Percentiles rank a stretch among this genome's conserved stretches.
Evolutionary conservation across 129 eudicot species (phyloP).

Genomic region (Dittrichia graveolens): DNA sequence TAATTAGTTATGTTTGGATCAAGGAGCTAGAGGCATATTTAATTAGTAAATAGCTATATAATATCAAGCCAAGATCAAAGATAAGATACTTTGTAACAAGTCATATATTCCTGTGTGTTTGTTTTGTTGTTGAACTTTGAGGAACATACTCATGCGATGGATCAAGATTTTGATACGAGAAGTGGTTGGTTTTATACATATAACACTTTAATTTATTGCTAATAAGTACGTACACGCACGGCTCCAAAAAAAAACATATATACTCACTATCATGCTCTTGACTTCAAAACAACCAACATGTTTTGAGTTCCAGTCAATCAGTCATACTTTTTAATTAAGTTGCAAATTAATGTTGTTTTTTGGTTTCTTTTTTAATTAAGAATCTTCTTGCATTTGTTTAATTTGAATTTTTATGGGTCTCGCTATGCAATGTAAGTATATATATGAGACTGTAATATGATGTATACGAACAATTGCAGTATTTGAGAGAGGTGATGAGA

Average conservation of each 20-base stretch:
- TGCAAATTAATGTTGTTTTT: neutral
- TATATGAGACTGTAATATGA: too few relatives aligned
- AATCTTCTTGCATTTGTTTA: neutral
- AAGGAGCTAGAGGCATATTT: constrained; percentile 17
- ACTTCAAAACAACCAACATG: neutral
- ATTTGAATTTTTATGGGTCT: too few relatives aligned
- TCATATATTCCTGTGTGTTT: constrained; percentile 37
- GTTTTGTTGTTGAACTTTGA: constrained; percentile 27
- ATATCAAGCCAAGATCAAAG: constrained; percentile 32
- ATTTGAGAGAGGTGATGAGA: too few relatives aligned
- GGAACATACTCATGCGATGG: constrained; percentile 34
- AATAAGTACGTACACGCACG: constrained; percentile 31
- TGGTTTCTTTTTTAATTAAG: neutral
- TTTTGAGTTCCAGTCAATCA: neutral
- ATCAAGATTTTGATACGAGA: constrained; percentile 37
- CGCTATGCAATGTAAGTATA: too few relatives aligned
- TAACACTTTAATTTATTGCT: constrained; percentile 15
- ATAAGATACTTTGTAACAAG: constrained; percentile 27
- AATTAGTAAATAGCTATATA: constrained; percentile 13
- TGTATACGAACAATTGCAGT: too few relatives aligned
- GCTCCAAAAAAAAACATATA: constrained; percentile 24
- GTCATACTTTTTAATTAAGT: neutral
- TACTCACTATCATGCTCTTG: constrained; percentile 23
- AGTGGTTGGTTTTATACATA: constrained; percentile 29
- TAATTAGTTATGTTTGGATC: constrained; percentile 14